These are phyloP conservation scores for Gossypium mustelinum DNA, from an alignment of 345 rosid species.

Conservation along the genomic window DNA sequence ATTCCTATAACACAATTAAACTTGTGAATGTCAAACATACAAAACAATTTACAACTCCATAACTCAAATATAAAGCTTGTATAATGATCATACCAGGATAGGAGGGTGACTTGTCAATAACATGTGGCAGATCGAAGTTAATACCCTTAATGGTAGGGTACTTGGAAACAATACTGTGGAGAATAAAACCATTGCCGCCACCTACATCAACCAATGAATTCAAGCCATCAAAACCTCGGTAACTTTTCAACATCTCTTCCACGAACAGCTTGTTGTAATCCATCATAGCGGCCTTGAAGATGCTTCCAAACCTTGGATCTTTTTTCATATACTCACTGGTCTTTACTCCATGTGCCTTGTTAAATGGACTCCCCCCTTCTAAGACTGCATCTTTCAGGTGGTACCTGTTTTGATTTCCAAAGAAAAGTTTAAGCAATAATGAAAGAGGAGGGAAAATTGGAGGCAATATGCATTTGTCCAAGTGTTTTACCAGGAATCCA, in stretches of 20 bases:
- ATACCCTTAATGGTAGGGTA: conserved; percentile 41
- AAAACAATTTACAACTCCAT: too few species aligned
- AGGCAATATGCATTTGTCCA: background rate
- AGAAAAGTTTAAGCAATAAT: background rate
- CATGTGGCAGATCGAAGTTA: conserved; percentile 44
- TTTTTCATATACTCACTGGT: conserved; percentile 23
- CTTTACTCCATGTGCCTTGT: conserved; percentile 31
- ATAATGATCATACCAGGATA: conserved; percentile 31
- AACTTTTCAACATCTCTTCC: conserved; percentile 33
- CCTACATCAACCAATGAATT: conserved; percentile 51
- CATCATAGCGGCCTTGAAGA: conserved; percentile 33
- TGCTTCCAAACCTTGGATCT: conserved; percentile 30
- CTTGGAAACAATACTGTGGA: conserved; percentile 38
- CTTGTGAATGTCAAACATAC: background rate
- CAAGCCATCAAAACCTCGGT: conserved; percentile 41
- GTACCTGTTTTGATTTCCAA: conserved; percentile 22
- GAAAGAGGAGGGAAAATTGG: background rate
- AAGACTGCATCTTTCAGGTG: conserved; percentile 38
- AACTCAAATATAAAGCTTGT: background rate
- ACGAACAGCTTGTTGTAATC: conserved; percentile 39
- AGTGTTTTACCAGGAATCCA: conserved; percentile 20
- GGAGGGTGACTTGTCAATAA: conserved; percentile 27
- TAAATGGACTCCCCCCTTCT: conserved; percentile 43
- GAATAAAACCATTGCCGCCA: conserved; percentile 49
- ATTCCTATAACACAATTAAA: background rate